These are phyloP conservation scores for Lolium multiflorum DNA, from an alignment of 176 grass and related monocot genomes.

Conservation along the genomic window DNA sequence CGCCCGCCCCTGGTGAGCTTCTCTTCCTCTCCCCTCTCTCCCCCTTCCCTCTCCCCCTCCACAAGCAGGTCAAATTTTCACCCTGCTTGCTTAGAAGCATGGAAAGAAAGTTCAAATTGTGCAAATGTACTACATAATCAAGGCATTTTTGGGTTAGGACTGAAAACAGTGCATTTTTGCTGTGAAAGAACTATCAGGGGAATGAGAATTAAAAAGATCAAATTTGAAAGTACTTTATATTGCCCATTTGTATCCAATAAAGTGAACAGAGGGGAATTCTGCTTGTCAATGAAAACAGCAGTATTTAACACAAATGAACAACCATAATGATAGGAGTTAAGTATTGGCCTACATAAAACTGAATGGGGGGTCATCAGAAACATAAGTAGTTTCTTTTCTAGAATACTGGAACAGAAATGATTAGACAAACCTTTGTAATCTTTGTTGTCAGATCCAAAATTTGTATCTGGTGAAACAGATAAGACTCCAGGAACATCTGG, in stretches of 20 bases:
- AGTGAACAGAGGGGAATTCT: slow-evolving; percentile 11
- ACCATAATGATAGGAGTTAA: not conserved
- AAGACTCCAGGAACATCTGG: slow-evolving; percentile 80
- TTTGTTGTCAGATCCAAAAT: slow-evolving; percentile 71
- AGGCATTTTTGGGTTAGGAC: not conserved
- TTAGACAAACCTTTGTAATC: slow-evolving; percentile 61
- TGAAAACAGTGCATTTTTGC: slow-evolving; percentile 9
- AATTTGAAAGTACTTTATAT: not conserved
- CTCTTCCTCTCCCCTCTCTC: too few relatives aligned
- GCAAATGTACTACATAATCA: not conserved
- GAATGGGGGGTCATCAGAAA: slow-evolving; percentile 19
- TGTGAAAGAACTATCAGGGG: not conserved
- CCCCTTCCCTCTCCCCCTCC: too few relatives aligned
- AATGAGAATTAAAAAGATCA: not conserved
- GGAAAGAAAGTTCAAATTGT: slow-evolving; percentile 5
- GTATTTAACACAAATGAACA: not conserved
- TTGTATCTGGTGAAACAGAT: slow-evolving; percentile 64
- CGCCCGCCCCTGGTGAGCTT: too few relatives aligned
- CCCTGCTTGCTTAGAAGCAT: not conserved
- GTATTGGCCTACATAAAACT: not conserved
- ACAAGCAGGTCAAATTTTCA: too few relatives aligned
- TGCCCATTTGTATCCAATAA: not conserved
- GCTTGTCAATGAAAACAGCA: not conserved
- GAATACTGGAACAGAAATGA: not conserved
- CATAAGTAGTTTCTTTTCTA: not conserved